phyloP scores from a whole-genome alignment of 2,329 filamentous ascomycete genomes.

The Aspergillus nomiae region DNA sequence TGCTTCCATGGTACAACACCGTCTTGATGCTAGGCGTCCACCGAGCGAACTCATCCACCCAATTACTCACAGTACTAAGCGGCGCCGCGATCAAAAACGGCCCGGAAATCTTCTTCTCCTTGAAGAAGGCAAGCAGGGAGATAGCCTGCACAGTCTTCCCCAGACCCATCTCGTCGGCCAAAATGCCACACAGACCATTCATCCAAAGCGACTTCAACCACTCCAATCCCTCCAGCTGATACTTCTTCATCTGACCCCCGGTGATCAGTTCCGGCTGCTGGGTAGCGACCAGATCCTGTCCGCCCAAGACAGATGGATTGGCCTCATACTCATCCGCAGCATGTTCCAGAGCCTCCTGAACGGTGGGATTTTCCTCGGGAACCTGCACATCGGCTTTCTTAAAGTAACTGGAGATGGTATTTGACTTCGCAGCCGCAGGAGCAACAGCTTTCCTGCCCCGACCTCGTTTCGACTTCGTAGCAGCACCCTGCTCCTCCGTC shows the following conservation, averaged over 20 bases:
- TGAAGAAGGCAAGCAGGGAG: constrained; percentile 79
- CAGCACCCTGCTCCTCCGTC: constrained; percentile 19
- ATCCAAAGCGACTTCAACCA: constrained; percentile 86
- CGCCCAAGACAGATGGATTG: constrained; percentile 62
- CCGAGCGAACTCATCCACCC: constrained; percentile 88
- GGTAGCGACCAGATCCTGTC: constrained; percentile 74
- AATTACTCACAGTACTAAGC: constrained; percentile 88
- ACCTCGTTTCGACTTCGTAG: constrained; percentile 27
- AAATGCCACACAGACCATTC: constrained; percentile 87
- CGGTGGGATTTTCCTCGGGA: constrained; percentile 54
- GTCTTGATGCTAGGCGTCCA: constrained; percentile 91
- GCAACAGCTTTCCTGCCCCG: constrained; percentile 30
- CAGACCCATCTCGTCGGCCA: constrained; percentile 93
- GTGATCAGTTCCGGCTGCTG: constrained; percentile 82
- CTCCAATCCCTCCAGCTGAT: constrained; percentile 90
- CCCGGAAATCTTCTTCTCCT: constrained; percentile 83
- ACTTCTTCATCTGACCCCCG: constrained; percentile 88
- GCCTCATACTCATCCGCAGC: constrained; percentile 60
- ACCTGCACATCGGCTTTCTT: constrained; percentile 60
- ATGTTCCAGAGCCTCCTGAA: constrained; percentile 61
- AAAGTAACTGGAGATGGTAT: constrained; percentile 62
- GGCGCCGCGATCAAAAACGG: constrained; percentile 91
- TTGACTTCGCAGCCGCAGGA: constrained; percentile 23
- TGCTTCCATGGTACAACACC: constrained; percentile 85
- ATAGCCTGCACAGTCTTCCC: constrained; percentile 94